These are phyloP conservation scores for Aethionema arabicum DNA, from an alignment of 345 rosid species.

Conservation along the genomic window DNA sequence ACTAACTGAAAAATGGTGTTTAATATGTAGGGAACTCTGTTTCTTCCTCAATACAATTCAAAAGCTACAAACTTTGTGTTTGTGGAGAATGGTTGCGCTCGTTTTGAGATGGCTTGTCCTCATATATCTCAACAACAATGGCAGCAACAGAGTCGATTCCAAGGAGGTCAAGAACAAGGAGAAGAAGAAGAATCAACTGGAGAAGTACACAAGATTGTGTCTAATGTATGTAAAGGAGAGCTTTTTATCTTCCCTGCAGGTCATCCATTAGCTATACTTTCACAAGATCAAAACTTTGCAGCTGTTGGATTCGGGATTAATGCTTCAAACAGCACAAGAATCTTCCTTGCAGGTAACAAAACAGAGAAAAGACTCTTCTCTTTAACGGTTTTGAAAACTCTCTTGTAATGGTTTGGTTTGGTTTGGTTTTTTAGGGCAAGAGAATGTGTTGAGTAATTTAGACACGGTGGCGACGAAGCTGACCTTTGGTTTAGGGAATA, in stretches of 20 bases:
- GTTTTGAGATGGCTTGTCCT: constrained; percentile 55
- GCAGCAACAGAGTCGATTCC: constrained; percentile 15
- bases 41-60: constrained; percentile 51
- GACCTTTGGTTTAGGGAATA: constrained; percentile 22
- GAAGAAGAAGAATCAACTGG: constrained; percentile 28
- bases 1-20: neutral
- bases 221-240: constrained; percentile 45
- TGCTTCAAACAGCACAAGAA: constrained; percentile 38
- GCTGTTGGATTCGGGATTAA: constrained; percentile 48
- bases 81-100: constrained; percentile 46
- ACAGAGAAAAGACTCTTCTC: neutral
- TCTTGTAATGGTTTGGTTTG: neutral
- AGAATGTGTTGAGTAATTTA: constrained; percentile 29
- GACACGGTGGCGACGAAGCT: constrained; percentile 25
- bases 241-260: constrained; percentile 48
- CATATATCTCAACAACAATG: constrained; percentile 28
- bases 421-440: constrained; percentile 33
- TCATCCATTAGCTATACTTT: constrained; percentile 42
- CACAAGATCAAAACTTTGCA: constrained; percentile 31
- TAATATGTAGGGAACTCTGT: constrained; percentile 40
- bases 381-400: too few species aligned
- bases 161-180: constrained; percentile 6
- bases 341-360: constrained; percentile 52
- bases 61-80: constrained; percentile 35
- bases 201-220: constrained; percentile 34